Conservation (phyloP, 2,329 filamentous ascomycete species). For the Colletotrichum scovillei region DNA sequence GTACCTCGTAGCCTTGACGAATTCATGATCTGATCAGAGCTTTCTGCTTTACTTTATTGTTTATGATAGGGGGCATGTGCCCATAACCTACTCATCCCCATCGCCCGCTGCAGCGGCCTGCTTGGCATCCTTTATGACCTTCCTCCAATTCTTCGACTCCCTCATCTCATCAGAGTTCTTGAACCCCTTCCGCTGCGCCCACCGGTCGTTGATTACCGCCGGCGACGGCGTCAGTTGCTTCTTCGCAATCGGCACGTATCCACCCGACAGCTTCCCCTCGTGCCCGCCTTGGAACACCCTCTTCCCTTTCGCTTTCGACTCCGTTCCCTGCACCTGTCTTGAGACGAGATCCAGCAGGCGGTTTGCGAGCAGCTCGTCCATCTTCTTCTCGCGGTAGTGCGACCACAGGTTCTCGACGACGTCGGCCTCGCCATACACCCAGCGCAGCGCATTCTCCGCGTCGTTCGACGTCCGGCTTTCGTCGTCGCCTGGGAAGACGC, state of each 20-base stretch:
- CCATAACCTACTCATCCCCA: constrained; percentile 10
- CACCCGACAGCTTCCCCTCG: constrained; percentile 59
- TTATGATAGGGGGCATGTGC: neutral
- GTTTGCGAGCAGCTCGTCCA: constrained; percentile 87
- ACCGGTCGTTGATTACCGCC: constrained; percentile 69
- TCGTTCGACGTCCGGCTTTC: constrained; percentile 46
- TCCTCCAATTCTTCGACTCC: constrained; percentile 35
- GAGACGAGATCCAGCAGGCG: constrained; percentile 75
- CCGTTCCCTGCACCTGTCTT: constrained; percentile 42
- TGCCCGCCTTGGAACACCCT: constrained; percentile 68
- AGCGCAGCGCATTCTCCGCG: constrained; percentile 72
- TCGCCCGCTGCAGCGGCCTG: constrained; percentile 5
- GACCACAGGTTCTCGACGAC: constrained; percentile 81
- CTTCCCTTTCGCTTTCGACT: constrained; percentile 38
- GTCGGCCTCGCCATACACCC: constrained; percentile 78
- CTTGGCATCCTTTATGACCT: constrained; percentile 26
- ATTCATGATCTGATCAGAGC: constrained; percentile 11
- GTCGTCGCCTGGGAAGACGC: constrained; percentile 76
- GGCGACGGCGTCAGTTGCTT: constrained; percentile 60
- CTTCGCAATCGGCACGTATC: constrained; percentile 67
- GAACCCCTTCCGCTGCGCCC: constrained; percentile 71
- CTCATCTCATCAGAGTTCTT: constrained; percentile 61
- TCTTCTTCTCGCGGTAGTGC: constrained; percentile 84
- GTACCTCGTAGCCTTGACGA: neutral
- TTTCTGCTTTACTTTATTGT: constrained; percentile 4